phyloP scores from a whole-genome alignment of 768 basidiomycete species.

The Suillus spraguei region DNA sequence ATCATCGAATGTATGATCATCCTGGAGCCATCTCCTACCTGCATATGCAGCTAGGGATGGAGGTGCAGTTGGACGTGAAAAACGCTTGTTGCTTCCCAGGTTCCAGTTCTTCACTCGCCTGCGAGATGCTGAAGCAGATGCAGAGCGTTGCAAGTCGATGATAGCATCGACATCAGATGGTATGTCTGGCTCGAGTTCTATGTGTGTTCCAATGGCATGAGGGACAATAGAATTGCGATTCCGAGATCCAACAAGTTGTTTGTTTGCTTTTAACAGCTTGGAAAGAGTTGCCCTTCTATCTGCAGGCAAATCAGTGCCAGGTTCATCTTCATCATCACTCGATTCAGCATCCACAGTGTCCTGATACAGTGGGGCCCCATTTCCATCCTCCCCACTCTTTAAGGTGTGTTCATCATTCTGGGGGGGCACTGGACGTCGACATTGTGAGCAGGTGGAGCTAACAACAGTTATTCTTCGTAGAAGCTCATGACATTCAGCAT shows the following conservation, averaged over 20 bases:
- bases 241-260: not conserved
- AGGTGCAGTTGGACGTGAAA: not conserved
- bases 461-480: too few relatives aligned
- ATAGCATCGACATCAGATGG: not conserved
- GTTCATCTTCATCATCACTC: too few relatives aligned
- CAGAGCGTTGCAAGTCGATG: fast-evolving
- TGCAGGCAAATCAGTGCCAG: too few relatives aligned
- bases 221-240: not conserved
- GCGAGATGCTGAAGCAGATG: not conserved
- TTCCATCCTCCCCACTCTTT: too few relatives aligned
- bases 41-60: not conserved
- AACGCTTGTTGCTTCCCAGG: not conserved
- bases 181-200: not conserved
- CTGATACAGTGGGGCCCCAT: too few relatives aligned
- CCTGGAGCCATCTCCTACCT: not conserved
- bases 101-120: not conserved
- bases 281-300: not conserved
- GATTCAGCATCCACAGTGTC: too few relatives aligned
- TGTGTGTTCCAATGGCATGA: not conserved
- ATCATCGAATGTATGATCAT: not conserved
- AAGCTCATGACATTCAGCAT: too few relatives aligned
- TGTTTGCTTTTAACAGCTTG: not conserved
- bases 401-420: too few relatives aligned
- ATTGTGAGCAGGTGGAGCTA: too few relatives aligned
- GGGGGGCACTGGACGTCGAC: too few relatives aligned